These are phyloP conservation scores for Globisporangium carolinianum DNA, from an alignment of 352 stramenopile genomes.

Conservation along the genomic window DNA sequence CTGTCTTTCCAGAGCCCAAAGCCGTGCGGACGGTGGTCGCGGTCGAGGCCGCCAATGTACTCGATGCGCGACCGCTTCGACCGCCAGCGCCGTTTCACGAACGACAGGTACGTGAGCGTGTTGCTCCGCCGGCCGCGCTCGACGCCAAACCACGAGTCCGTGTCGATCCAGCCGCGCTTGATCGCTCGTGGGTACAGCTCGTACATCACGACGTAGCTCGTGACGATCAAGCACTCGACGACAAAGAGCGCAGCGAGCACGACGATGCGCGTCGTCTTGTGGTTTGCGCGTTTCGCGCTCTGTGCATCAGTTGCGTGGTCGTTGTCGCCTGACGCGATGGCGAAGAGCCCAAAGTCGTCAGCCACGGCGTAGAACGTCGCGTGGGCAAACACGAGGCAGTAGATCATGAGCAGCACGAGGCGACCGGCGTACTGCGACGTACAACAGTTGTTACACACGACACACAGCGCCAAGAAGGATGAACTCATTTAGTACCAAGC, in stretches of 20 bases:
- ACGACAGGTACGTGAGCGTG: conserved; percentile 24
- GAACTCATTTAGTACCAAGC: neutral
- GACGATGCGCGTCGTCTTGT: conserved; percentile 9
- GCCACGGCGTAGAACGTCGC: conserved; percentile 20
- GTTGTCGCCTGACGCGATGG: conserved; percentile 4
- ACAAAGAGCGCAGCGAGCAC: conserved; percentile 20
- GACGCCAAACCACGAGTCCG: conserved; percentile 27
- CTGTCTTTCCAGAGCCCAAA: conserved; percentile 43
- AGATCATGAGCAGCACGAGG: conserved; percentile 16
- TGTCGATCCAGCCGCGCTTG: conserved; percentile 25
- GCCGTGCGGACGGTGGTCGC: conserved; percentile 33
- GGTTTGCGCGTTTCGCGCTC: neutral
- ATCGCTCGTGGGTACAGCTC: conserved; percentile 36
- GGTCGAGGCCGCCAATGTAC: conserved; percentile 38
- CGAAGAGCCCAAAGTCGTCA: conserved; percentile 20
- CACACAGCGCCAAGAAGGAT: neutral
- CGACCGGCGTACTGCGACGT: conserved; percentile 5
- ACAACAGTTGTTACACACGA: neutral
- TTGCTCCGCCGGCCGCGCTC: conserved; percentile 19
- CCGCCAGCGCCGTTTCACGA: conserved; percentile 4
- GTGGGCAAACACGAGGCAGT: conserved; percentile 18
- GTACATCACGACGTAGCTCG: conserved; percentile 28
- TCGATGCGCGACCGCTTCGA: conserved; percentile 19
- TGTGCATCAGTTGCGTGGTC: neutral
- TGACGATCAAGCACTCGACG: conserved; percentile 23